Conservation (phyloP, 2,329 filamentous ascomycete genomes). For the Tolypocladium cylindrosporum region DNA sequence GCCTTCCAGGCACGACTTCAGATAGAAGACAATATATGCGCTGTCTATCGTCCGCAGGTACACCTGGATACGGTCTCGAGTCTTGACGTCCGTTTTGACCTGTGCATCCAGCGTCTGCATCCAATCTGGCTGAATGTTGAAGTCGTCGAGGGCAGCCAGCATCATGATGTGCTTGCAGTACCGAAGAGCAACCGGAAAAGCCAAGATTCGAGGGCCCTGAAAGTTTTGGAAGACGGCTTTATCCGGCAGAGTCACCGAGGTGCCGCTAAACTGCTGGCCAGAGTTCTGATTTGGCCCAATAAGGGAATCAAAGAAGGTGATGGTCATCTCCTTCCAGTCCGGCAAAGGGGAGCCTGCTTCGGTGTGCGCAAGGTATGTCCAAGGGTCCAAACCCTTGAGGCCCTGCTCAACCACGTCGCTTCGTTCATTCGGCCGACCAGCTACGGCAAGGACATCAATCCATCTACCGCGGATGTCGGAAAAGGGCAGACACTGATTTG, state of each 20-base stretch:
- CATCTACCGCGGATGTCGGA: slow-evolving; percentile 70
- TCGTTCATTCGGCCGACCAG: slow-evolving; percentile 54
- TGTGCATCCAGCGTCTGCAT: slow-evolving; percentile 66
- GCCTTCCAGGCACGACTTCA: slow-evolving; percentile 48
- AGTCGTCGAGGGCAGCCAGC: slow-evolving; percentile 35
- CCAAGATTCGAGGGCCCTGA: slow-evolving; percentile 32
- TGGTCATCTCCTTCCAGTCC: slow-evolving; percentile 41
- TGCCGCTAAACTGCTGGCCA: not conserved
- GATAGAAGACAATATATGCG: slow-evolving; percentile 29
- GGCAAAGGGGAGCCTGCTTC: slow-evolving; percentile 31
- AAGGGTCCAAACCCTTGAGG: slow-evolving; percentile 70
- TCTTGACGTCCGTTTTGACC: slow-evolving; percentile 58
- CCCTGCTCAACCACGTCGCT: slow-evolving; percentile 86
- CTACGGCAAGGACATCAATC: slow-evolving; percentile 78
- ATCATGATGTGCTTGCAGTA: slow-evolving; percentile 53
- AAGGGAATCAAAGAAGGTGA: slow-evolving; percentile 34
- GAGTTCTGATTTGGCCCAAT: slow-evolving; percentile 16
- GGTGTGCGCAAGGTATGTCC: slow-evolving; percentile 38
- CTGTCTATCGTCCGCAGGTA: slow-evolving; percentile 37
- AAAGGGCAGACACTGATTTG: slow-evolving; percentile 78
- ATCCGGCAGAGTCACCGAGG: not conserved
- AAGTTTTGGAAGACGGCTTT: slow-evolving; percentile 34
- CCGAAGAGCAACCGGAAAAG: slow-evolving; percentile 58
- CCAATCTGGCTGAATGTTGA: slow-evolving; percentile 70
- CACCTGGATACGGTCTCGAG: slow-evolving; percentile 46